Evolutionary conservation across 352 stramenopile genomes (phyloP).

Genomic region (Globisporangium orthogonon): DNA sequence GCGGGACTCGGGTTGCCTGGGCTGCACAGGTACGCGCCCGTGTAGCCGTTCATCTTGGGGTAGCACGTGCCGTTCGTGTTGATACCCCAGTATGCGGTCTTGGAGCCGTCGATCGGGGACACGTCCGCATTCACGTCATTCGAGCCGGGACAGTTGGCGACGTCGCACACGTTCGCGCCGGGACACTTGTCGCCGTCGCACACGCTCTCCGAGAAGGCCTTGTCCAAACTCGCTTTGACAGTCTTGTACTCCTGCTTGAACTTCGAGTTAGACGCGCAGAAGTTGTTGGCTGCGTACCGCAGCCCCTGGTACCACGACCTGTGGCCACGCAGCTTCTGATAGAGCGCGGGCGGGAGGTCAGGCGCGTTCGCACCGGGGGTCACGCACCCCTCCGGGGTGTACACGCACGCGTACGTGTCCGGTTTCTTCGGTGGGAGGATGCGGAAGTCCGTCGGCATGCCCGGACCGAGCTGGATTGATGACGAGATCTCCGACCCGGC

Average conservation of each 20-base stretch:
- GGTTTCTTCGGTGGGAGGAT: slow-evolving; percentile 12
- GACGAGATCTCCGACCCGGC: slow-evolving; percentile 76
- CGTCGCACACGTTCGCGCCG: slow-evolving; percentile 30
- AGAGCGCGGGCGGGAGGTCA: slow-evolving; percentile 33
- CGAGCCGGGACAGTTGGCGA: slow-evolving; percentile 44
- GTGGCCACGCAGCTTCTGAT: slow-evolving; percentile 40
- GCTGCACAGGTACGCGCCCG: slow-evolving; percentile 49
- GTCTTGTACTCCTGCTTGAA: slow-evolving; percentile 29
- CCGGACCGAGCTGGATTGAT: slow-evolving; percentile 85
- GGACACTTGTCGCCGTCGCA: slow-evolving; percentile 37
- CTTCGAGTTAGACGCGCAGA: slow-evolving; percentile 20
- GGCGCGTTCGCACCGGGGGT: slow-evolving; percentile 36
- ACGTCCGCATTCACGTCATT: slow-evolving; percentile 50
- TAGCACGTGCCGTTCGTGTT: slow-evolving; percentile 64
- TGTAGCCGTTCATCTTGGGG: slow-evolving; percentile 54
- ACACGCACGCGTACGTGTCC: slow-evolving; percentile 28
- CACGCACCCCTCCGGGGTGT: slow-evolving; percentile 24
- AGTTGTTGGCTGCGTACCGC: slow-evolving; percentile 53
- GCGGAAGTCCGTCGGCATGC: slow-evolving; percentile 52
- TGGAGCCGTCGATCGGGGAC: slow-evolving; percentile 23
- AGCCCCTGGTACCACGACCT: slow-evolving; percentile 71
- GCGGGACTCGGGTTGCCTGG: slow-evolving; percentile 32
- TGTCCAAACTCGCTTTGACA: slow-evolving; percentile 25
- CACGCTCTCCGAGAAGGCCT: slow-evolving; percentile 40
- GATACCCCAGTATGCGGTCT: slow-evolving; percentile 37